Evolutionary conservation across 192 early-diverging fungal species (phyloP).

Genomic region (Coemansia nantahalensis): DNA sequence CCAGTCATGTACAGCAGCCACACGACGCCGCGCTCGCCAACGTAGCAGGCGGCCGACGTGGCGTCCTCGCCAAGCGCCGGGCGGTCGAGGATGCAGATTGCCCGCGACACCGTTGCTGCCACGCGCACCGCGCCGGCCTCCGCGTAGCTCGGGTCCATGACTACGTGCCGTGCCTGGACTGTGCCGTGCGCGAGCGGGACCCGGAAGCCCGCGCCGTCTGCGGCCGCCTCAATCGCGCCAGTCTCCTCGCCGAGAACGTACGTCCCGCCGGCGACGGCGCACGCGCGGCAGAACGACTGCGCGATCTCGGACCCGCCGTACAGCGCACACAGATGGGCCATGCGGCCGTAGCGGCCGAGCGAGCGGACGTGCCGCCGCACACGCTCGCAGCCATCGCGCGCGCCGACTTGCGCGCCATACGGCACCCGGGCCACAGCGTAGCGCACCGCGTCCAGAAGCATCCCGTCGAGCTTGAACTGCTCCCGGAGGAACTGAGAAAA

Average conservation of each 20-base stretch:
- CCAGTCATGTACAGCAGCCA: constrained; percentile 37
- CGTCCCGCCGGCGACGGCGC: constrained; percentile 87
- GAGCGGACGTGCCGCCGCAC: constrained; percentile 69
- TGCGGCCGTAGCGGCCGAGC: constrained; percentile 81
- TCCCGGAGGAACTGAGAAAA: constrained; percentile 49
- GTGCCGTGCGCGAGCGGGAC: constrained; percentile 42
- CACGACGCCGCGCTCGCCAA: constrained; percentile 5
- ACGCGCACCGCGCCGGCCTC: constrained; percentile 4
- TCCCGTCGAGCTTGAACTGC: constrained; percentile 62
- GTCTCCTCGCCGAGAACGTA: constrained; percentile 74
- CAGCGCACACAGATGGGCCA: constrained; percentile 75
- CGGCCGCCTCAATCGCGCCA: constrained; percentile 23
- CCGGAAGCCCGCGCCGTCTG: constrained; percentile 36
- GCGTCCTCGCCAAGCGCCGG: constrained; percentile 40
- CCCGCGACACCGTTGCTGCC: constrained; percentile 28
- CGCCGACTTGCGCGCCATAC: constrained; percentile 27
- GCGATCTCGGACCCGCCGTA: constrained; percentile 90
- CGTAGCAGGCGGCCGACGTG: constrained; percentile 15
- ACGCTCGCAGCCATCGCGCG: constrained; percentile 62
- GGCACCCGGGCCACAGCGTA: constrained; percentile 59
- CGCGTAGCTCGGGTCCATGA: constrained; percentile 58
- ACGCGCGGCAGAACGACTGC: constrained; percentile 87
- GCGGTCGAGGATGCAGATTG: constrained; percentile 50
- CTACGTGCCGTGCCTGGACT: constrained; percentile 42
- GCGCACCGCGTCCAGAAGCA: constrained; percentile 60